phyloP scores from a whole-genome alignment of 805 yeast genomes.

The Sungouiozyma intestinalis region DNA sequence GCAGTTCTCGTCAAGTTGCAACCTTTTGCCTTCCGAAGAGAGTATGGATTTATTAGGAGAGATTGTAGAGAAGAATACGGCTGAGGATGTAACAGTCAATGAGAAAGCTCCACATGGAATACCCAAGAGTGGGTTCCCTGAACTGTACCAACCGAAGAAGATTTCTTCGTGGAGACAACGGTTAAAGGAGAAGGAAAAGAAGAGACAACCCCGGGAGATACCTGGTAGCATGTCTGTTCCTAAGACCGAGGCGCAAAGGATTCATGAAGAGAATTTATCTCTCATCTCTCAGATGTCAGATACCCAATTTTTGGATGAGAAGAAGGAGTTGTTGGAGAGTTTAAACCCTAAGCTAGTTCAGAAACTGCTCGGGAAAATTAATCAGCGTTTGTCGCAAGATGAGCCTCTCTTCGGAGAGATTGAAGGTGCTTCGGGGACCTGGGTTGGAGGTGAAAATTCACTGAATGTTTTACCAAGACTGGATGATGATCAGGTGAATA shows the following conservation, averaged over 20 bases:
- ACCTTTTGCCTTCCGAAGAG: no score
- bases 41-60: slow-evolving; percentile 63
- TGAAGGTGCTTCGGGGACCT: slow-evolving; percentile 29
- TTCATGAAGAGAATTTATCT: slow-evolving; percentile 66
- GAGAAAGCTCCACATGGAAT: background rate
- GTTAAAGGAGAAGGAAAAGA: slow-evolving; percentile 27
- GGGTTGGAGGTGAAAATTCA: slow-evolving; percentile 25
- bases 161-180: slow-evolving; percentile 44
- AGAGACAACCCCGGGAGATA: slow-evolving; percentile 4
- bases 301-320: slow-evolving; percentile 54
- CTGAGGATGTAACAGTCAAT: slow-evolving; percentile 7
- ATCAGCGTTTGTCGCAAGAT: slow-evolving; percentile 35
- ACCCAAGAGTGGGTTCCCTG: slow-evolving; percentile 24
- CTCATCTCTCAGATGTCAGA: slow-evolving; percentile 50
- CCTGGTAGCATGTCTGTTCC: background rate
- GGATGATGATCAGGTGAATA: slow-evolving; percentile 22
- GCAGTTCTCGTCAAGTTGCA: no score
- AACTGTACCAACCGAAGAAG: slow-evolving; percentile 27
- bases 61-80: slow-evolving; percentile 51
- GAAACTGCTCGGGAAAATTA: slow-evolving; percentile 46
- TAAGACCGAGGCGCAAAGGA: slow-evolving; percentile 55
- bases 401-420: slow-evolving; percentile 30
- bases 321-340: slow-evolving; percentile 52
- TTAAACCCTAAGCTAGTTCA: slow-evolving; percentile 62
- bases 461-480: slow-evolving; percentile 15